Conservation (phyloP, 352 stramenopile species). For the Globisporangium radiosum region DNA sequence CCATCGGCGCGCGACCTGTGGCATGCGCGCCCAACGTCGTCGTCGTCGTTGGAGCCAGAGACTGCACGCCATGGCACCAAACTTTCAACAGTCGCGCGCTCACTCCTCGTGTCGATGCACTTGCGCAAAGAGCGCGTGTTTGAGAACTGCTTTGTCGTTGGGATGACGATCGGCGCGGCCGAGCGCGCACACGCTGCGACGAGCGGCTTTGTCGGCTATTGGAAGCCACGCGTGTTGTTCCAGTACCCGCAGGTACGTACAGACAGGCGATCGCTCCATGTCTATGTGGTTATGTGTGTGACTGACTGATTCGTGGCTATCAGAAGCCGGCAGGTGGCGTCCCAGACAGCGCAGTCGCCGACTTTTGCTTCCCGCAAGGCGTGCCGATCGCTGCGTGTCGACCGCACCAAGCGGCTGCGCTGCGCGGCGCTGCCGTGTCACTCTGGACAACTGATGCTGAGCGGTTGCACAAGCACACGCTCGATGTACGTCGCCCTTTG, state of each 20-base stretch:
- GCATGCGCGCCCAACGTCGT: constrained; percentile 23
- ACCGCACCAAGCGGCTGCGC: constrained; percentile 32
- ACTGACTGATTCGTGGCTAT: neutral
- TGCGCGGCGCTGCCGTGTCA: constrained; percentile 52
- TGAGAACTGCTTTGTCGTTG: constrained; percentile 75
- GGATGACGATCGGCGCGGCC: constrained; percentile 27
- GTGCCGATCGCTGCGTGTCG: constrained; percentile 59
- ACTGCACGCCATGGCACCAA: constrained; percentile 20
- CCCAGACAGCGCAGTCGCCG: constrained; percentile 46
- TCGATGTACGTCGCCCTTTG: constrained; percentile 26
- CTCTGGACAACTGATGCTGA: constrained; percentile 67
- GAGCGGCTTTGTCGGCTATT: constrained; percentile 35
- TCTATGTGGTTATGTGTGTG: neutral
- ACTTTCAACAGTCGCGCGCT: constrained; percentile 57
- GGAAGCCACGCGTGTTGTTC: constrained; percentile 69
- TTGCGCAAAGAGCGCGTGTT: constrained; percentile 79
- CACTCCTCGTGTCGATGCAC: constrained; percentile 76
- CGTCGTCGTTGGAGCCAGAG: constrained; percentile 1
- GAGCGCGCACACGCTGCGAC: constrained; percentile 23
- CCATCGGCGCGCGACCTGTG: constrained; percentile 52
- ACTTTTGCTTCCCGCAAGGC: constrained; percentile 79
- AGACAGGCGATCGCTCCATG: neutral
- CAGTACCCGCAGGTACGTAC: constrained; percentile 51
- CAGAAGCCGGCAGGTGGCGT: constrained; percentile 22
- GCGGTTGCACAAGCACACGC: constrained; percentile 49